Percentiles rank a stretch among this genome's conserved stretches.
Conservation (phyloP, 2,329 filamentous ascomycete species). For the Alternaria sp. region DNA sequence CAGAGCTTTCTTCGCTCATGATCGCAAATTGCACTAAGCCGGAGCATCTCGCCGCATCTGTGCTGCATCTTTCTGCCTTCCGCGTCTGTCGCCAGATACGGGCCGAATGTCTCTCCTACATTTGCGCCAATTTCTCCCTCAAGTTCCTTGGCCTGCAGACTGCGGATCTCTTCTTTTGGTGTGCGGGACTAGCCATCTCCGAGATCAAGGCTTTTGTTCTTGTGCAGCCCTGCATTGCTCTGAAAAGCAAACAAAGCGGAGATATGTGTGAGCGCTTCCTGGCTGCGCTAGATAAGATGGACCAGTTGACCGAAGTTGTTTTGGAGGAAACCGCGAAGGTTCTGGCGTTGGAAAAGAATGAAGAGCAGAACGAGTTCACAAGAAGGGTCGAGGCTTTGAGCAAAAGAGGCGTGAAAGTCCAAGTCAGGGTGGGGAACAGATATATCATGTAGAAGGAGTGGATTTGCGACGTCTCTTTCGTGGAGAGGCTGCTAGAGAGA, state of each 20-base stretch:
- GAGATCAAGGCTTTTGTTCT: constrained; percentile 8
- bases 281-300: constrained; percentile 1
- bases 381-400: constrained; percentile 1
- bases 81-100: constrained; percentile 28
- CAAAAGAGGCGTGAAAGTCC: not conserved
- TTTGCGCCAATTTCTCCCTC: constrained; percentile 21
- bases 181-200: not conserved
- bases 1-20: not conserved
- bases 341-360: not conserved
- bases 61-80: constrained; percentile 24
- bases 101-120: constrained; percentile 26
- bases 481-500: not conserved
- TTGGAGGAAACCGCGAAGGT: not conserved
- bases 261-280: not conserved
- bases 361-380: constrained; percentile 1
- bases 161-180: constrained; percentile 14
- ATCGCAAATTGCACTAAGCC: constrained; percentile 5
- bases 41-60: constrained; percentile 13
- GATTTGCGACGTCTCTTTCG: not conserved
- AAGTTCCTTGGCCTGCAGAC: constrained; percentile 11
- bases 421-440: not conserved
- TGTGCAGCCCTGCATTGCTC: not conserved
- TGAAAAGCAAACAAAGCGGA: not conserved
- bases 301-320: not conserved
- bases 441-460: not conserved